phyloP scores from a whole-genome alignment of 164 flowering plant species.

The Protea cynaroides region DNA sequence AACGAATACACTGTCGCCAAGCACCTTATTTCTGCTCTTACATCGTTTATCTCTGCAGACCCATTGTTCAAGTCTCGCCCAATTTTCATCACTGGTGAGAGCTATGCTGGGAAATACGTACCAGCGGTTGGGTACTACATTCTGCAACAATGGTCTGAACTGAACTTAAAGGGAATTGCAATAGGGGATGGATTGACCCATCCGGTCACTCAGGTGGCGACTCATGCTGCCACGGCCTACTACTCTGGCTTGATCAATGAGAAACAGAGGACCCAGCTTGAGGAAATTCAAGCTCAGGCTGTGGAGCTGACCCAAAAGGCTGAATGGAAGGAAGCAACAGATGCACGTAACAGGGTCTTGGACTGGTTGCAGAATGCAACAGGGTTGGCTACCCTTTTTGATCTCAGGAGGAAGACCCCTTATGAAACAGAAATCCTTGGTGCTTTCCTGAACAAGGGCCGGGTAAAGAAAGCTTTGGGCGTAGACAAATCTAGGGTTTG shows the following conservation, averaged over 20 bases:
- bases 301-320: slow-evolving; percentile 12
- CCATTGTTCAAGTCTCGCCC: slow-evolving; percentile 48
- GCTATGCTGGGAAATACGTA: slow-evolving; percentile 79
- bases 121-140: slow-evolving; percentile 68
- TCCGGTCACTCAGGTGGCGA: slow-evolving; percentile 54
- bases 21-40: slow-evolving; percentile 51
- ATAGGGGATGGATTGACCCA: slow-evolving; percentile 78
- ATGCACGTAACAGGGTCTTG: slow-evolving; percentile 11
- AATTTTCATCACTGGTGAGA: slow-evolving; percentile 69
- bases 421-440: slow-evolving; percentile 34
- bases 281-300: slow-evolving; percentile 17
- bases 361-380: slow-evolving; percentile 16
- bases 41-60: slow-evolving; percentile 27
- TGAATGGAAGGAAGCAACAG: slow-evolving; percentile 23
- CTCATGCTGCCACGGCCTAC: slow-evolving; percentile 56
- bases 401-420: slow-evolving; percentile 24
- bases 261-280: slow-evolving; percentile 35
- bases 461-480: slow-evolving; percentile 46
- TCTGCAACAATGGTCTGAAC: slow-evolving; percentile 15
- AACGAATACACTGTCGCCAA: slow-evolving; percentile 49
- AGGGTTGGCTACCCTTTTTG: slow-evolving; percentile 23
- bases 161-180: slow-evolving; percentile 44
- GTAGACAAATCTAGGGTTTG: slow-evolving; percentile 30
- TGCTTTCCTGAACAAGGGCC: slow-evolving; percentile 23
- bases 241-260: slow-evolving; percentile 58